Conservation (phyloP, 139 green algal genomes). For the Chlorella sp. region DNA sequence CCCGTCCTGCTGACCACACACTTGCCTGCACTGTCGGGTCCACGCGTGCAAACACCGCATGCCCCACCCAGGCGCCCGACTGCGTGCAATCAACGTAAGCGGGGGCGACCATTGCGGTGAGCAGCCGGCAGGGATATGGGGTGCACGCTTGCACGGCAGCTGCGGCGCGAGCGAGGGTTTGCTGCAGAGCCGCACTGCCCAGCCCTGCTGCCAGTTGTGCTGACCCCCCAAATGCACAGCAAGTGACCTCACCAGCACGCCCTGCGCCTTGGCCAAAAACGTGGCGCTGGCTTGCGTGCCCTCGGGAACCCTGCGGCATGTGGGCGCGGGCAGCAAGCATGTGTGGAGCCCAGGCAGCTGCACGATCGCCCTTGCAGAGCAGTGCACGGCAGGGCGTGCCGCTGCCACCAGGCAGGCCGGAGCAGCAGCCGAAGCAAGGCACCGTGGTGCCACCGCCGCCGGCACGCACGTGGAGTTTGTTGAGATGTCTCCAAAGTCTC, state of each 20-base stretch:
- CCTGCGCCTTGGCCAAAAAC: slow-evolving; percentile 94
- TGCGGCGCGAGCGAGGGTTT: too few relatives aligned
- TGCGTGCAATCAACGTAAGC: too few relatives aligned
- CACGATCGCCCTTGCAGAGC: too few relatives aligned
- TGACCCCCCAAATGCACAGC: too few relatives aligned
- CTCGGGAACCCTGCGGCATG: slow-evolving; percentile 70
- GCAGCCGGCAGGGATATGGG: too few relatives aligned
- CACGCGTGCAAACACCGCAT: slow-evolving; percentile 82
- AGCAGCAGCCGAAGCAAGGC: neutral
- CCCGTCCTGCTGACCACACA: too few relatives aligned
- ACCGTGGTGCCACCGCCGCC: too few relatives aligned
- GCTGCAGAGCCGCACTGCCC: too few relatives aligned
- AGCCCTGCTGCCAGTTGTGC: too few relatives aligned
- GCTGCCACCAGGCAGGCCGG: neutral
- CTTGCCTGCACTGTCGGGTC: slow-evolving; percentile 59
- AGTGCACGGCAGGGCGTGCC: too few relatives aligned
- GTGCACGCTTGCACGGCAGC: too few relatives aligned
- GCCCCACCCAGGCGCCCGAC: slow-evolving; percentile 86
- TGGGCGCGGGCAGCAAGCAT: neutral
- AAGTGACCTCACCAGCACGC: slow-evolving; percentile 79
- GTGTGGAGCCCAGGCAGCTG: neutral
- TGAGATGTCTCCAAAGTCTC: slow-evolving; percentile 87
- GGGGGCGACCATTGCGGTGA: too few relatives aligned
- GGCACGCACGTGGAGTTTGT: slow-evolving; percentile 85
- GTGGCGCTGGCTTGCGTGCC: slow-evolving; percentile 71